phyloP scores from a whole-genome alignment of 805 yeast genomes.

The Saccharomyces jurei region DNA sequence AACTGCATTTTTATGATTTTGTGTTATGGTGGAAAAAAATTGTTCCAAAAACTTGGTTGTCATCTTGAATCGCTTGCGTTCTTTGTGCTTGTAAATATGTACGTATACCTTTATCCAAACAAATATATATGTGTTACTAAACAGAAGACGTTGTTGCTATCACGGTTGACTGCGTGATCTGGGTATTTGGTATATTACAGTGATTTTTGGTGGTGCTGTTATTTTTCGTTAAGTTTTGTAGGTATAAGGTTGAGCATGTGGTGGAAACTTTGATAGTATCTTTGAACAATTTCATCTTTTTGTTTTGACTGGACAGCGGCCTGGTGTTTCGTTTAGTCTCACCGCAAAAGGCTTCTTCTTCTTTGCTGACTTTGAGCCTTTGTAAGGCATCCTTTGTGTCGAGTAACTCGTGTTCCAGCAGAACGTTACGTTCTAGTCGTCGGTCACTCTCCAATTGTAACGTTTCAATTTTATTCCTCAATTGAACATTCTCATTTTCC shows the following conservation, averaged over 20 bases:
- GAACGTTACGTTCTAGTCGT: slow-evolving; percentile 14
- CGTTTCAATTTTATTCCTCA: slow-evolving; percentile 4
- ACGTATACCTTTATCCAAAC: not conserved
- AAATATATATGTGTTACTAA: not conserved
- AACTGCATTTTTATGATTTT: slow-evolving; percentile 23
- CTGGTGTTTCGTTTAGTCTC: not conserved
- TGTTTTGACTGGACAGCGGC: not conserved
- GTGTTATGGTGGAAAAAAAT: slow-evolving; percentile 22
- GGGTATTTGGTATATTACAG: slow-evolving; percentile 3
- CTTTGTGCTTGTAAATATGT: not conserved
- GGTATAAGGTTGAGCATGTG: slow-evolving; percentile 5
- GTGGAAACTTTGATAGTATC: slow-evolving; percentile 7
- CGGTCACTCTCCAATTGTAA: slow-evolving; percentile 11
- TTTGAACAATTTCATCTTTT: not conserved
- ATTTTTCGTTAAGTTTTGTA: slow-evolving; percentile 1
- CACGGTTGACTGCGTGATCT: slow-evolving; percentile 3
- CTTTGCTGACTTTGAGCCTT: not conserved
- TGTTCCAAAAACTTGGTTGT: not conserved
- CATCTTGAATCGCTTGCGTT: not conserved
- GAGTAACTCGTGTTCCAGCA: slow-evolving; percentile 15
- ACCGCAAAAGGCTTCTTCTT: not conserved
- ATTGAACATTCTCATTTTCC: slow-evolving; percentile 11
- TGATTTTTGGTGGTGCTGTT: not conserved
- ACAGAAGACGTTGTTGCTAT: slow-evolving; percentile 5
- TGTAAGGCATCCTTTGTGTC: slow-evolving; percentile 5